Evolutionary conservation across 192 early-diverging fungal genomes (phyloP), one percentile per base, ranked within the genome.

Genomic region (Helicostylum pulchrum): DNA sequence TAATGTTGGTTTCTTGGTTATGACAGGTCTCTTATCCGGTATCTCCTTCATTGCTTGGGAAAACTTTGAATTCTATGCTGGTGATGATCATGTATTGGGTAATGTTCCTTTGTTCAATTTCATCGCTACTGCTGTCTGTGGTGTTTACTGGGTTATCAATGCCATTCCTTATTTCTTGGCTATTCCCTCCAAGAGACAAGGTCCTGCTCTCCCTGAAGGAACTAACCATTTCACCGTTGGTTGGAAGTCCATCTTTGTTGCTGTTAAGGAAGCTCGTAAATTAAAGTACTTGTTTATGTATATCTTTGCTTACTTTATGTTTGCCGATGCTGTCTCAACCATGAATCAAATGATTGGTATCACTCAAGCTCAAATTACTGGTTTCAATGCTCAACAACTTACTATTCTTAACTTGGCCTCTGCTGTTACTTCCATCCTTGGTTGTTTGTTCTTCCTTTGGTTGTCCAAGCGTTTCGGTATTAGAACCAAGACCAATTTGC

Each of bases 241-340:
- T 31, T 69, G 67, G 73, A 75, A 65, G n/a, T 64, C 48, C 48
- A 60, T 75, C n/a, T 36, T 75, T 21, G 4, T 44, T 9, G 67
- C 73, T 47, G 48, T 68, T 17, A 62, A 54, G 66, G 61, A 78
- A 51, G 82, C 80, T 11, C 70, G 74, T 23, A 66, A 80, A 46
- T 75, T 90, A 14, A 54, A 73, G 20, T 73, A 83, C 19, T 68
- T 82, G 3, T 87, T 88, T 65, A 73, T 79, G 59, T 90, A 89
- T 66, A 73, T 92, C 11, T 50, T 89, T 12, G 77, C 87, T 2
- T 92, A 86, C 80, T 90, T 89, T 67, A 78, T 90, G 58, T 80
- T 85, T 65, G 80, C 87, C 3, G 90, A 92, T 55, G 85, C 79
- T 1, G 79, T 82, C 43, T 83, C 68, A 21, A 87, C 88, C 12